Conservation (phyloP, 345 rosid species). For the Sonneratia caseolaris region DNA sequence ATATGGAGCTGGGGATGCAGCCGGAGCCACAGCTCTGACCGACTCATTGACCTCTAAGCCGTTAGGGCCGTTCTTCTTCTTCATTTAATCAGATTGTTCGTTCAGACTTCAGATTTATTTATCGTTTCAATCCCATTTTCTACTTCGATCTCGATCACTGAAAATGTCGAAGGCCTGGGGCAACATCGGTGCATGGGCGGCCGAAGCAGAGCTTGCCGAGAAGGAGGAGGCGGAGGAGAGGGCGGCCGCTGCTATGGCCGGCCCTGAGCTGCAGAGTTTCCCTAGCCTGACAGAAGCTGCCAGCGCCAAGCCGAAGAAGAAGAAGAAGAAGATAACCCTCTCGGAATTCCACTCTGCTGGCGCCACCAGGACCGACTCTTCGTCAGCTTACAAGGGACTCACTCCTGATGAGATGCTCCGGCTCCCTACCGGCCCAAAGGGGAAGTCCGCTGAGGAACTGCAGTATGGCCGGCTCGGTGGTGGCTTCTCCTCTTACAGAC, state of each 20-base stretch:
- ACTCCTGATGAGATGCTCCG: slow-evolving; percentile 70
- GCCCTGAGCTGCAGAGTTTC: slow-evolving; percentile 43
- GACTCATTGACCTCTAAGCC: not conserved
- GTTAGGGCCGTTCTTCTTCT: not conserved
- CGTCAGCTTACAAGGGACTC: slow-evolving; percentile 23
- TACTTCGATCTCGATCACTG: slow-evolving; percentile 11
- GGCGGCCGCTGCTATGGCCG: slow-evolving; percentile 22
- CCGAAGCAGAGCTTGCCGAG: slow-evolving; percentile 84
- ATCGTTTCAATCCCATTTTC: no score
- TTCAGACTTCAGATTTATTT: not conserved
- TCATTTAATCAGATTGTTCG: slow-evolving; percentile 4
- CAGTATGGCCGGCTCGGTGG: slow-evolving; percentile 73
- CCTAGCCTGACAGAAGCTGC: slow-evolving; percentile 71
- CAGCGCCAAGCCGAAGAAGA: slow-evolving; percentile 62
- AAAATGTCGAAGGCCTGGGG: slow-evolving; percentile 71
- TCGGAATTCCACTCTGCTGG: slow-evolving; percentile 39
- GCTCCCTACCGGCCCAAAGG: slow-evolving; percentile 91
- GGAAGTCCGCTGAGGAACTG: slow-evolving; percentile 83
- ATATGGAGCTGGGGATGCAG: slow-evolving; percentile 17
- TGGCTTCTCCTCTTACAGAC: slow-evolving; percentile 62
- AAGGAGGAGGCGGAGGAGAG: slow-evolving; percentile 30
- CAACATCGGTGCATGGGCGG: slow-evolving; percentile 90
- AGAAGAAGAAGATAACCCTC: slow-evolving; percentile 50
- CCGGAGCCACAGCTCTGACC: slow-evolving; percentile 54
- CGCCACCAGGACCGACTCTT: slow-evolving; percentile 11